A percentile compares a stretch with the other conserved stretches of the same genome.
phyloP scores from a whole-genome alignment of 2,329 filamentous ascomycete species.

The Penicillium paneum region DNA sequence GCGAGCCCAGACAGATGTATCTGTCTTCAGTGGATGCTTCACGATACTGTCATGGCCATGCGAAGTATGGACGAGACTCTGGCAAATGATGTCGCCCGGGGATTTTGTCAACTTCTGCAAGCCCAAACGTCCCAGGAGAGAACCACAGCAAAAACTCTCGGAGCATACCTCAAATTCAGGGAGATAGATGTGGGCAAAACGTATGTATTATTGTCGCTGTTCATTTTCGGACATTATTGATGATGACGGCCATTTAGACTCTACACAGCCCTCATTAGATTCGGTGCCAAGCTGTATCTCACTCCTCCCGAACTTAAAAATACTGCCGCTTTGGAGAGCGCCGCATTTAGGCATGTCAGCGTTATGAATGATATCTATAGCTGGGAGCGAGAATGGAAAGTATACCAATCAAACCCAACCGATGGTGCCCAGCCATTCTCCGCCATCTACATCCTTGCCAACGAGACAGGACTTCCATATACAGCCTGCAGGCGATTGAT shows the following conservation, averaged over 20 bases:
- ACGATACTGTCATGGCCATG: conserved; percentile 14
- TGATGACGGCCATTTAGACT: conserved; percentile 6
- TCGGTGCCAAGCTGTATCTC: conserved; percentile 15
- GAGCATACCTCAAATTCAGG: conserved; percentile 15
- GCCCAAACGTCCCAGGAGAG: conserved; percentile 16
- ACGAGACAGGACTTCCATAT: conserved; percentile 16
- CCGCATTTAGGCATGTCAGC: conserved; percentile 17
- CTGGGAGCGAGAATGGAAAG: conserved; percentile 21
- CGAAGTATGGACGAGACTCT: conserved; percentile 10
- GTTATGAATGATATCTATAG: conserved; percentile 22
- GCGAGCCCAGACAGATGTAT: conserved; percentile 2
- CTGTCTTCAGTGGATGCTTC: conserved; percentile 17
- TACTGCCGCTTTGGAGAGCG: conserved; percentile 10
- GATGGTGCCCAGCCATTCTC: conserved; percentile 18
- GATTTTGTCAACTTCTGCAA: conserved; percentile 16
- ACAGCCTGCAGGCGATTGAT: conserved; percentile 17
- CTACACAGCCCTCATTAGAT: conserved; percentile 19
- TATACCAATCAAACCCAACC: conserved; percentile 8
- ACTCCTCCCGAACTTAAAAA: conserved; percentile 4
- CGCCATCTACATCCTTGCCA: conserved; percentile 14
- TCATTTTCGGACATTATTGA: neutral
- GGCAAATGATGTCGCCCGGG: conserved; percentile 11
- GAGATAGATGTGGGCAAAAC: conserved; percentile 16
- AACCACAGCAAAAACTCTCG: conserved; percentile 9
- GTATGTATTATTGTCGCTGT: conserved; percentile 1